These are phyloP conservation scores for Torulaspora maleeae DNA, from an alignment of 805 yeast species.

Conservation along the genomic window DNA sequence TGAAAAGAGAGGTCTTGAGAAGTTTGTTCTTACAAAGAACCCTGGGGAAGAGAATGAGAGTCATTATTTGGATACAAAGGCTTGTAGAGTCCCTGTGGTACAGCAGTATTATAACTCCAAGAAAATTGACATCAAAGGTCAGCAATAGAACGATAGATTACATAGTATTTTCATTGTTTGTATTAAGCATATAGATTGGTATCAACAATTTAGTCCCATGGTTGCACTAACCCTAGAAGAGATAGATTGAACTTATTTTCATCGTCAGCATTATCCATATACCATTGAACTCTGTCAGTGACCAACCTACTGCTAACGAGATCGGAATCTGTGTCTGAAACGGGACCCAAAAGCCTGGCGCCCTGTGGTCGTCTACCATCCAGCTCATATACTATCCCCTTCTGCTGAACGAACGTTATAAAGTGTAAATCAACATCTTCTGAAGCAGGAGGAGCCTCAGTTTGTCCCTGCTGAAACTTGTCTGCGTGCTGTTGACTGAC, in stretches of 20 bases:
- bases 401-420: conserved; percentile 59
- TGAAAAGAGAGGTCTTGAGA: conserved; percentile 36
- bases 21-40: conserved; percentile 33
- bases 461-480: conserved; percentile 47
- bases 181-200: neutral
- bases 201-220: conserved; percentile 35
- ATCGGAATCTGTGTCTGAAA: conserved; percentile 37
- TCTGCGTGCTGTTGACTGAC: conserved; percentile 22
- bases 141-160: conserved; percentile 32
- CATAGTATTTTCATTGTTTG: neutral
- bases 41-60: conserved; percentile 27
- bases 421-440: conserved; percentile 64
- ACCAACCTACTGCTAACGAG: conserved; percentile 52
- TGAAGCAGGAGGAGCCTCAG: conserved; percentile 60
- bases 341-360: conserved; percentile 49
- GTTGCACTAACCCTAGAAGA: conserved; percentile 68
- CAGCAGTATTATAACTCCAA: conserved; percentile 39
- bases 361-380: conserved; percentile 79
- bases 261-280: conserved; percentile 60
- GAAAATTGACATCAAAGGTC: conserved; percentile 88
- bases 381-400: conserved; percentile 66
- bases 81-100: conserved; percentile 37
- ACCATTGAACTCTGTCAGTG: conserved; percentile 54
- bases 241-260: conserved; percentile 62
- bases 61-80: conserved; percentile 34